phyloP scores from a whole-genome alignment of 805 yeast genomes.

The Metschnikowia colocasiae region DNA sequence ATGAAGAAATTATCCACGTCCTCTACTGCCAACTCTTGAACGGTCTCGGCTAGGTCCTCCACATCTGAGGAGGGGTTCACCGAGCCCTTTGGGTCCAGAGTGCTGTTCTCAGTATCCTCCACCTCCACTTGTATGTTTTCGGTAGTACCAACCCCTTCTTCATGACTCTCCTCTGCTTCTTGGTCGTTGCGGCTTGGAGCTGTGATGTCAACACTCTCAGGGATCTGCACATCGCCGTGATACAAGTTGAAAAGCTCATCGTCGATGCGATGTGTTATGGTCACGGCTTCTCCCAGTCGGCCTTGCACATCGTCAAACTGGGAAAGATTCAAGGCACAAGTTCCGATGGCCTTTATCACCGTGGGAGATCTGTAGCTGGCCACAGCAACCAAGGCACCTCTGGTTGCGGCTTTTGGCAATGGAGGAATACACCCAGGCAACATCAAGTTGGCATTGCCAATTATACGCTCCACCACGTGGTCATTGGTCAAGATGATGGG shows the following conservation, averaged over 20 bases:
- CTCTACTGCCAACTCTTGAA: conserved; percentile 45
- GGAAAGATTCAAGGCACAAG: conserved; percentile 47
- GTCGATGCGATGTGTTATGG: conserved; percentile 59
- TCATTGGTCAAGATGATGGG: conserved; percentile 72
- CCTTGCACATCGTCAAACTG: conserved; percentile 50
- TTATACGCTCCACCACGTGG: conserved; percentile 65
- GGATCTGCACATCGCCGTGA: conserved; percentile 40
- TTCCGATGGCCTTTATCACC: conserved; percentile 71
- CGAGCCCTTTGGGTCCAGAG: background rate
- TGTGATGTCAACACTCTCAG: conserved; percentile 20
- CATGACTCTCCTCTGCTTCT: conserved; percentile 1
- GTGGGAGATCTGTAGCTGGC: conserved; percentile 58
- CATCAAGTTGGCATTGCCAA: conserved; percentile 80
- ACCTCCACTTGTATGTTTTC: background rate
- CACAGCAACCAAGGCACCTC: conserved; percentile 68
- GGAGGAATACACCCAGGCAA: conserved; percentile 66
- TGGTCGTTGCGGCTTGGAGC: background rate
- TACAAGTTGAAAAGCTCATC: conserved; percentile 60
- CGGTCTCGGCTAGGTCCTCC: conserved; percentile 30
- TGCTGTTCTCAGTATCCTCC: background rate
- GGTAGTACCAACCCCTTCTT: background rate
- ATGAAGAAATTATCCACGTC: conserved; percentile 75
- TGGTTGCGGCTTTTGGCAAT: conserved; percentile 45
- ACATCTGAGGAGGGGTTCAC: background rate
- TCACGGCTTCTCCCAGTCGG: conserved; percentile 73